Conservation (phyloP, 176 grass and related monocot genomes). For the Miscanthus lutarioriparius region DNA sequence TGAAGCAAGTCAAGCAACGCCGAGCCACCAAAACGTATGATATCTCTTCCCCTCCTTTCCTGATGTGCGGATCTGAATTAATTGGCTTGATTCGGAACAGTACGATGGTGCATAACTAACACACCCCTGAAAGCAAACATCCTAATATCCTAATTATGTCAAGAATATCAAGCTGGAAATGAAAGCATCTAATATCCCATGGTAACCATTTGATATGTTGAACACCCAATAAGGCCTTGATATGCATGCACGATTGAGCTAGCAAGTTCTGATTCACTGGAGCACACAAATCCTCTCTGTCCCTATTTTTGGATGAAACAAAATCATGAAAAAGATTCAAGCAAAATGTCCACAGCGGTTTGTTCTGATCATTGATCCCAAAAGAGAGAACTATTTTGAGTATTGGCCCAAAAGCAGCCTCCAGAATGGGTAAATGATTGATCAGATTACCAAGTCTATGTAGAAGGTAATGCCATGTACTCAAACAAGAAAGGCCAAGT, state of each 20-base stretch:
- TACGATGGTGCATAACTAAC: no score
- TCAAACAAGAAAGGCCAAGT: conserved; percentile 65
- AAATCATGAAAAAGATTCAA: conserved; percentile 66
- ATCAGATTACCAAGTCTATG: conserved; percentile 63
- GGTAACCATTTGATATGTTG: conserved; percentile 72
- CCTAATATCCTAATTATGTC: no score
- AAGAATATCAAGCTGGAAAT: conserved; percentile 68
- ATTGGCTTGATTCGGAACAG: no score
- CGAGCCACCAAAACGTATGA: no score
- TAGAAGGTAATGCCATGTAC: conserved; percentile 83
- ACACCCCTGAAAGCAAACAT: no score
- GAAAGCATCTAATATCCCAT: conserved; percentile 56
- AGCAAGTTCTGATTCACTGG: conserved; percentile 18
- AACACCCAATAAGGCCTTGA: conserved; percentile 32
- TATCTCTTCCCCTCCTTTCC: no score
- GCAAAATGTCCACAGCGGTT: conserved; percentile 66
- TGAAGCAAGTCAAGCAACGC: no score
- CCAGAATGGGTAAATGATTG: conserved; percentile 57
- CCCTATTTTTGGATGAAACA: conserved; percentile 50
- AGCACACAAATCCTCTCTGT: conserved; percentile 19
- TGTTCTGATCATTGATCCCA: conserved; percentile 47
- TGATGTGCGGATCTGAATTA: no score
- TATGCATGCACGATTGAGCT: conserved; percentile 27
- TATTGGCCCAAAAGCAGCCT: conserved; percentile 60
- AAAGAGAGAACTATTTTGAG: conserved; percentile 68